Evolutionary conservation across 306 rosid species (phyloP).

Genomic region (Acacia confusa): DNA sequence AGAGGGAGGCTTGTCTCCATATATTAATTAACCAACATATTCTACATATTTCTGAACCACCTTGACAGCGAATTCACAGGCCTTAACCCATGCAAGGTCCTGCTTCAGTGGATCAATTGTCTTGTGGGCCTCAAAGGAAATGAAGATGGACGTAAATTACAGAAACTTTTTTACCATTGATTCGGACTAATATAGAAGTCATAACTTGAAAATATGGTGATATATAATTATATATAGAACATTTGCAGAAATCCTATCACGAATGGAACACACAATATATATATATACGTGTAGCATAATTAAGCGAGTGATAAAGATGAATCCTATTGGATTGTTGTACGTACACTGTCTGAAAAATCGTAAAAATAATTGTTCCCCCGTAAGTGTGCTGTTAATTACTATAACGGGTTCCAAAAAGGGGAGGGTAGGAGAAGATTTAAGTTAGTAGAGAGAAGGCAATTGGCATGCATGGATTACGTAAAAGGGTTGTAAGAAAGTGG

Average conservation of each 20-base stretch:
- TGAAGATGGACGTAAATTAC: constrained; percentile 32
- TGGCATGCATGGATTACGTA: constrained; percentile 37
- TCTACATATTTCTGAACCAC: constrained; percentile 21
- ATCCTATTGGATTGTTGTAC: background rate
- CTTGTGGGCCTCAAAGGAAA: constrained; percentile 25
- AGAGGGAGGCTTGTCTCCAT: background rate
- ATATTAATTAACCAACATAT: background rate
- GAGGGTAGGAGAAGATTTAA: background rate
- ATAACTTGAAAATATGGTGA: constrained; percentile 17
- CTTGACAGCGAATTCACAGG: constrained; percentile 19
- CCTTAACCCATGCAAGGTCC: constrained; percentile 26
- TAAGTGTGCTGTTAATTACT: background rate
- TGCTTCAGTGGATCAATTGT: constrained; percentile 9
- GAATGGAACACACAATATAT: constrained; percentile 29
- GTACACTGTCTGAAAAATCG: background rate
- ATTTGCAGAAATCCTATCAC: constrained; percentile 29
- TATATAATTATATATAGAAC: constrained; percentile 13
- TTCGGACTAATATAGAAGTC: background rate
- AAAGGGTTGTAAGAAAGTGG: constrained; percentile 38
- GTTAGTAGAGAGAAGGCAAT: background rate
- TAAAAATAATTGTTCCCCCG: background rate
- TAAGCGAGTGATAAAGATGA: background rate
- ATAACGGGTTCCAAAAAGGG: background rate
- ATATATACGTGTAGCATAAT: background rate
- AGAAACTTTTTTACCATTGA: background rate